Conservation (phyloP, 2,329 filamentous ascomycete genomes). For the Venturia aucupariae region DNA sequence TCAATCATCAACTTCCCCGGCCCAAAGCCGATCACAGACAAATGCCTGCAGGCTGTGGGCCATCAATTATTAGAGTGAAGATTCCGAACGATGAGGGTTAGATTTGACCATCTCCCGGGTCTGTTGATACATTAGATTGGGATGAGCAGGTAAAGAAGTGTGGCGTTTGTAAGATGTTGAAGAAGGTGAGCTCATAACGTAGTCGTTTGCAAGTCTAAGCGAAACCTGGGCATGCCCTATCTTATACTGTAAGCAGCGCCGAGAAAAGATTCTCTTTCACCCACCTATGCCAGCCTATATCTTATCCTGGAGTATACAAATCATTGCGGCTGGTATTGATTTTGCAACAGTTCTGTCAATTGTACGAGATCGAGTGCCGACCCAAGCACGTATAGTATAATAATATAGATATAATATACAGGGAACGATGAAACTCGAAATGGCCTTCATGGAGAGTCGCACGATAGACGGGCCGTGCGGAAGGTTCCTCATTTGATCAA, state of each 20-base stretch:
- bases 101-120: not conserved
- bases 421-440: not conserved
- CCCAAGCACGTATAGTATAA: not conserved
- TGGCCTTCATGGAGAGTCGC: too few species aligned
- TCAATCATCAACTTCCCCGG: not conserved
- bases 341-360: not conserved
- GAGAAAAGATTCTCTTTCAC: not conserved
- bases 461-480: not conserved
- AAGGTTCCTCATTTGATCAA: not conserved
- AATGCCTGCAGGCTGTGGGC: not conserved
- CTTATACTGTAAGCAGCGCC: not conserved
- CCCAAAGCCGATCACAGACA: not conserved
- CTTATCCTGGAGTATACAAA: not conserved
- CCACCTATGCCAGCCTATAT: not conserved
- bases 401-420: not conserved
- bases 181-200: not conserved
- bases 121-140: not conserved
- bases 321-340: not conserved
- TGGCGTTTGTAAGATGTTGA: not conserved
- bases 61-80: not conserved
- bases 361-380: not conserved
- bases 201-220: slow-evolving; percentile 4
- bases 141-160: not conserved
- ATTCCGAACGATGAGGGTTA: not conserved
- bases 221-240: not conserved